Evolutionary conservation across 805 yeast genomes (phyloP), one percentile per base, ranked within the genome.

Genomic region (Lipomyces japonicus): DNA sequence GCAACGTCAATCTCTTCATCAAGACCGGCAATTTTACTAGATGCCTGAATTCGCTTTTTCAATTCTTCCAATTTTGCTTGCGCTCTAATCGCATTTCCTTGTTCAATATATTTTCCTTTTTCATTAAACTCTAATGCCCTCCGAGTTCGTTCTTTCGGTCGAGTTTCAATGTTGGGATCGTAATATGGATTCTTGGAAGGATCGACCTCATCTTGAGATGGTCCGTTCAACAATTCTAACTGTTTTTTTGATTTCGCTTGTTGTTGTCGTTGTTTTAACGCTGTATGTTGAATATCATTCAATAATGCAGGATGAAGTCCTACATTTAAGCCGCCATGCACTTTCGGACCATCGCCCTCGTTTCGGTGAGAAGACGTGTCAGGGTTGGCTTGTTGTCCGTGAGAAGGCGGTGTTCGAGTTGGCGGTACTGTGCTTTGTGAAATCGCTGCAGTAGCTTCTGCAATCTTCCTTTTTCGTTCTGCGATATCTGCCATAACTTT

Each of bases 71-170:
- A 64, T 16, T 67, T 36, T 26, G 68, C 71, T 37, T 68, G 71
- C 23, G 60, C 51, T 19, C 88, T 65, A n/a, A 75, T 46, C 57
- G 75, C 75, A 10, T 78, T 67, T 0, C 81, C 90, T 48, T 71
- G 65, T 36, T 70, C 74, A 1, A 82, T 73, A 60, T 72, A 82
- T 61, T 80, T 85, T 1, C 95, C 96, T 36, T 74, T 72, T 30
- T 72, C 76, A 60, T 77, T 80, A 60, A 87, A 79, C 14, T 64
- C 65, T 37, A 83, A 66, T 2, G 72, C 75, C 45, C 78, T 63
- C 16, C 63, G 62, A 16, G 59, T 61, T 26, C 70, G 45, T n/a
- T 61, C 50, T 1, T 42, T 45, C 36, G 55, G 55, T 21, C 39
- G 41, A 18, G 25, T 50, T 39, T 14, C 53, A 12, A 59, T 35